Evolutionary conservation across 202 grass and related monocot species (phyloP).

Genomic region (Bolboschoenoplectus hybrid): DNA sequence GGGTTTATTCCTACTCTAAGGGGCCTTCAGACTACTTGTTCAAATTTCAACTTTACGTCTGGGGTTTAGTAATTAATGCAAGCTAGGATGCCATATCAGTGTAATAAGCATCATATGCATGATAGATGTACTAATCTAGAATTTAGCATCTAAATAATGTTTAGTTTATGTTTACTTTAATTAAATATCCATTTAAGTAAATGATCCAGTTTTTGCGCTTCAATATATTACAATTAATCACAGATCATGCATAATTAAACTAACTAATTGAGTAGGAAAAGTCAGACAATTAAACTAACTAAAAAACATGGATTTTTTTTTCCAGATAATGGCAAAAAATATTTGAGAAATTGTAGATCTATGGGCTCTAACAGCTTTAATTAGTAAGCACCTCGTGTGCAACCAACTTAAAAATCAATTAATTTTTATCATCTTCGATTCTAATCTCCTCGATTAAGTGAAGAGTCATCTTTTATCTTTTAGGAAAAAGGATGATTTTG

Average conservation of each 20-base stretch:
- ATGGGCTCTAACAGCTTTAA: neutral
- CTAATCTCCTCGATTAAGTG: no score
- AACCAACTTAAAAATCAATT: neutral
- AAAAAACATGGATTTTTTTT: neutral
- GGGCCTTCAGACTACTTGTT: conserved; percentile 56
- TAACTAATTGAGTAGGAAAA: neutral
- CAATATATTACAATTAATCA: neutral
- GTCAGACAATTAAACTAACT: neutral
- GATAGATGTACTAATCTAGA: neutral
- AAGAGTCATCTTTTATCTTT: no score
- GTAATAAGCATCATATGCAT: neutral
- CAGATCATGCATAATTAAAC: neutral
- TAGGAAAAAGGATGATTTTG: no score
- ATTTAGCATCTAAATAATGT: neutral
- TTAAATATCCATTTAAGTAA: neutral
- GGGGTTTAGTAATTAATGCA: conserved; percentile 14
- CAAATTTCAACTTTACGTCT: conserved; percentile 75
- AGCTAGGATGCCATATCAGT: neutral
- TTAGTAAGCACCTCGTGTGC: neutral
- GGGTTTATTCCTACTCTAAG: conserved; percentile 45
- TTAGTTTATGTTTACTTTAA: neutral
- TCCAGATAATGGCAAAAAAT: neutral
- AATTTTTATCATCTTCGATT: no score
- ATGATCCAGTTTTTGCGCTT: neutral
- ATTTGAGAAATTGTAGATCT: neutral